phyloP scores from a whole-genome alignment of 2,329 filamentous ascomycete genomes.

The Penicillium aurantiogriseum region DNA sequence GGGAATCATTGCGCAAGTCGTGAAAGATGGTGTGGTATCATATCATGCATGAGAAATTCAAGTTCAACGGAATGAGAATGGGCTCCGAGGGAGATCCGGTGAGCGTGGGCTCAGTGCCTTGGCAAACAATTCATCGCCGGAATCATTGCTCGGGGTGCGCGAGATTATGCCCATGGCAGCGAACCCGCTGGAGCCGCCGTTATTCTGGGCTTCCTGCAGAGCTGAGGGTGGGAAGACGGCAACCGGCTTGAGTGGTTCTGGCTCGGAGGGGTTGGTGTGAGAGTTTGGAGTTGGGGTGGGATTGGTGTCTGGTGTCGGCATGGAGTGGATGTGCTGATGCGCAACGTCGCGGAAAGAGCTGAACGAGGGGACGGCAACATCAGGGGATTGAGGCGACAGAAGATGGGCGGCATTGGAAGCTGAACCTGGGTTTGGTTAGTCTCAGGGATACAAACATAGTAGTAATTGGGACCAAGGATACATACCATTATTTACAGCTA shows the following conservation, averaged over 20 bases:
- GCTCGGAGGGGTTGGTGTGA: conserved; percentile 5
- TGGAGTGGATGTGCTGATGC: conserved; percentile 10
- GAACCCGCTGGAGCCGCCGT: conserved; percentile 22
- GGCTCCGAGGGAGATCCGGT: conserved; percentile 80
- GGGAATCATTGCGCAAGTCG: conserved; percentile 28
- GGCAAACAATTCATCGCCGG: conserved; percentile 81
- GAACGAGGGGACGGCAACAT: conserved; percentile 63
- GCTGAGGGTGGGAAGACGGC: conserved; percentile 40
- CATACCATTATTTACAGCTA: too few relatives aligned
- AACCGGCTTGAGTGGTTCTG: conserved; percentile 31
- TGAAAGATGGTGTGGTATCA: conserved; percentile 9
- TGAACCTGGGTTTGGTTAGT: conserved; percentile 16
- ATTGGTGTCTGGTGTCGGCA: conserved; percentile 23
- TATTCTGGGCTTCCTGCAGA: conserved; percentile 38
- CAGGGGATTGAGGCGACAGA: conserved; percentile 62
- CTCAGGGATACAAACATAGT: not conserved
- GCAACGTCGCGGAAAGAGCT: conserved; percentile 55
- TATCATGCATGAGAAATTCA: conserved; percentile 6
- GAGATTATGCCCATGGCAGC: conserved; percentile 26
- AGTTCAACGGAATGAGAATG: conserved; percentile 62
- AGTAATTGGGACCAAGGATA: not conserved
- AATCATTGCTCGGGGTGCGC: conserved; percentile 46
- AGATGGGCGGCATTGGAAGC: conserved; percentile 42
- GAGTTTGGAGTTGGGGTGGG: conserved; percentile 27
- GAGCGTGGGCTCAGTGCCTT: conserved; percentile 82